Conservation (phyloP, 345 rosid genomes). For the Citrus australasica region DNA sequence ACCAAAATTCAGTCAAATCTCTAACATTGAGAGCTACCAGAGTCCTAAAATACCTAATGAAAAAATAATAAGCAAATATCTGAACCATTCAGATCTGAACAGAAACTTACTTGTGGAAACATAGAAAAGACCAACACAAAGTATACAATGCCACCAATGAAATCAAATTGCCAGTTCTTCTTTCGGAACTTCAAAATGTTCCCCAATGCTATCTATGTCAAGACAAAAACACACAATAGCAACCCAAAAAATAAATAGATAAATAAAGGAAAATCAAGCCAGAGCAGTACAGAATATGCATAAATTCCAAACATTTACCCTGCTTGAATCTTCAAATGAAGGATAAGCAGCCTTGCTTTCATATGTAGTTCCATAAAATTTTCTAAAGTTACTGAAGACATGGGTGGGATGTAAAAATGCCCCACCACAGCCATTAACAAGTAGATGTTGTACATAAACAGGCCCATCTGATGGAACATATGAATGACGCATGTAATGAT, state of each 20-base stretch:
- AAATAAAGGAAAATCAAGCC: conserved; percentile 7
- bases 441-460: conserved; percentile 74
- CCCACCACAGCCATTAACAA: conserved; percentile 98
- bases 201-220: conserved; percentile 91
- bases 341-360: conserved; percentile 91
- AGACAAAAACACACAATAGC: conserved; percentile 12
- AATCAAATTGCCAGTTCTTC: conserved; percentile 99
- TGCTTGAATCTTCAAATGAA: conserved; percentile 93
- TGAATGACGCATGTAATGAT: conserved; percentile 97
- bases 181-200: conserved; percentile 97
- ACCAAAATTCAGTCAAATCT: conserved; percentile 17
- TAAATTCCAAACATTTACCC: conserved; percentile 42
- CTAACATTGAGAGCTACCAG: background rate
- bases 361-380: conserved; percentile 55
- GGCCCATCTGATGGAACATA: conserved; percentile 71
- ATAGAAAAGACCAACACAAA: conserved; percentile 81
- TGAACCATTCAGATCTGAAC: conserved; percentile 4
- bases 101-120: conserved; percentile 81
- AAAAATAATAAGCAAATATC: background rate
- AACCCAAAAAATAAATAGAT: background rate
- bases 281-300: conserved; percentile 3
- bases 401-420: conserved; percentile 99
- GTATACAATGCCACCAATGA: conserved; percentile 95
- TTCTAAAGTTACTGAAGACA: conserved; percentile 74
- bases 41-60: conserved; percentile 7